Percentiles rank a stretch among this genome's conserved stretches.
Evolutionary conservation across 2,329 filamentous ascomycete genomes (phyloP).

Genomic region (Didymella pomorum): DNA sequence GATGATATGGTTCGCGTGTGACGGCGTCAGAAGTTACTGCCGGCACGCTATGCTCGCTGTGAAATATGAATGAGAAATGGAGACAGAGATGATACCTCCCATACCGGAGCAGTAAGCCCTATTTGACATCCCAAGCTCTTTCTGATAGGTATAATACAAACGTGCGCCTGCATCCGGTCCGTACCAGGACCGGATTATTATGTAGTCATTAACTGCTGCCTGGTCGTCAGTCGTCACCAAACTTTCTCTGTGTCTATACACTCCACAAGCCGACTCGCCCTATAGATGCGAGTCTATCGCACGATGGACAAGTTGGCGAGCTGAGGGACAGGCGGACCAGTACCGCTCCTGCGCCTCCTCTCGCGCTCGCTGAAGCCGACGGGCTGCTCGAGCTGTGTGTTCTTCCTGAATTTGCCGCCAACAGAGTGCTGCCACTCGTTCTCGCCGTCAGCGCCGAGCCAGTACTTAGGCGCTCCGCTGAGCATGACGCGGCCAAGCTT

Average conservation of each 20-base stretch:
- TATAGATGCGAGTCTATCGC: constrained; percentile 25
- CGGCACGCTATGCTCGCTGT: constrained; percentile 13
- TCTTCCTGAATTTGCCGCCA: constrained; percentile 66
- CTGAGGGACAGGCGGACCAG: constrained; percentile 60
- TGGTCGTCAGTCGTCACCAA: constrained; percentile 16
- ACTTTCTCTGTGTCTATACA: neutral
- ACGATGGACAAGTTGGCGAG: constrained; percentile 36
- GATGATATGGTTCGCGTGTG: constrained; percentile 1
- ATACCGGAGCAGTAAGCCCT: too few species aligned
- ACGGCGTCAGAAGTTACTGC: neutral
- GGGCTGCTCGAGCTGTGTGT: constrained; percentile 50
- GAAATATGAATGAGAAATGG: neutral
- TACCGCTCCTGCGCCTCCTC: constrained; percentile 67
- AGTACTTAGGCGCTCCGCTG: constrained; percentile 76
- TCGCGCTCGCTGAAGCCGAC: constrained; percentile 64
- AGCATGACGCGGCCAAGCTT: constrained; percentile 82
- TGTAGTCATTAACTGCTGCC: constrained; percentile 15
- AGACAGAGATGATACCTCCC: neutral
- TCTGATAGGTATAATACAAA: constrained; percentile 14
- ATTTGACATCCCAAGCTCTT: constrained; percentile 2
- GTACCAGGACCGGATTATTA: constrained; percentile 7
- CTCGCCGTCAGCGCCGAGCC: constrained; percentile 74
- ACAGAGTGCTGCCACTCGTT: constrained; percentile 73
- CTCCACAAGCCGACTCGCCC: neutral
- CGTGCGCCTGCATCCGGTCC: constrained; percentile 3